These are phyloP conservation scores for Trypanosoma mega DNA, from an alignment of 208 protist species.

Conservation along the genomic window DNA sequence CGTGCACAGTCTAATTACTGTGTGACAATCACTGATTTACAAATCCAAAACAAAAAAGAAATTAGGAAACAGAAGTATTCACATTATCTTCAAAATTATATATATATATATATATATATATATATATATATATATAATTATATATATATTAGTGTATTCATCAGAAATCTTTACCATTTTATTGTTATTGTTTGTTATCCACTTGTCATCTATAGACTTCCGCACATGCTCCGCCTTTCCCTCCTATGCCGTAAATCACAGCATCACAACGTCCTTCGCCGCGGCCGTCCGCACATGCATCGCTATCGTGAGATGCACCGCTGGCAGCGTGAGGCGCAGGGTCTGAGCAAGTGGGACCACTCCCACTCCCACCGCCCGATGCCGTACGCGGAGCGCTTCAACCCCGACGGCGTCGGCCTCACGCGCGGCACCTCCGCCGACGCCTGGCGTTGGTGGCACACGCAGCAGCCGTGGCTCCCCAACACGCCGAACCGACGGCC, in stretches of 20 bases:
- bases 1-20: too few species aligned
- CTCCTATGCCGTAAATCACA: conserved; percentile 53
- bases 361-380: conserved; percentile 80
- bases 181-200: too few species aligned
- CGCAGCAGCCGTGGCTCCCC: conserved; percentile 89
- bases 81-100: not conserved
- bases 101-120: not conserved
- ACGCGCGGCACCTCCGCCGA: conserved; percentile 76
- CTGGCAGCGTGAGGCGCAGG: conserved; percentile 90
- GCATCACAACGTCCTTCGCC: conserved; percentile 83
- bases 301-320: conserved; percentile 87
- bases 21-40: too few species aligned
- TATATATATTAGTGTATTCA: too few species aligned
- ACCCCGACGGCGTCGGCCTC: conserved; percentile 80
- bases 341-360: conserved; percentile 88
- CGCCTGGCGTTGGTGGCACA: conserved; percentile 92
- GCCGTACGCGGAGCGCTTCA: conserved; percentile 83
- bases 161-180: too few species aligned
- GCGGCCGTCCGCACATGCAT: conserved; percentile 78
- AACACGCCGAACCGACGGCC: conserved; percentile 63
- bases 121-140: conserved; percentile 1
- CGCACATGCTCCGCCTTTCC: conserved; percentile 41
- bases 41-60: too few species aligned
- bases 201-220: too few species aligned
- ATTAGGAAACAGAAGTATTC: too few species aligned